phyloP scores from a whole-genome alignment of 2,329 filamentous ascomycete species.

The Amauroascus niger region DNA sequence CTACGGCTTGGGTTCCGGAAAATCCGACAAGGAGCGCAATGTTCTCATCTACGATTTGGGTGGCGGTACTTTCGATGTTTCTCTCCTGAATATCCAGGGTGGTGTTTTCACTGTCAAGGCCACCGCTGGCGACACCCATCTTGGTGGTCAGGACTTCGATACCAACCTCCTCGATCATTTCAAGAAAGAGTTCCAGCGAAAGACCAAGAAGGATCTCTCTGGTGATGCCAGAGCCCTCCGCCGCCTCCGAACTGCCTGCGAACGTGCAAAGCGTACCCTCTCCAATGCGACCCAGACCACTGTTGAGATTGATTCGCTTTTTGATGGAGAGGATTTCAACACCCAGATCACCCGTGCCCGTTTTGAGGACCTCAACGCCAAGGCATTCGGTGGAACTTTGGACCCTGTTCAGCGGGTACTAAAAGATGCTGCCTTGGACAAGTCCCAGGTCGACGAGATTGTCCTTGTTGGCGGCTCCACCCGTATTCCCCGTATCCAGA shows the following conservation, averaged over 20 bases:
- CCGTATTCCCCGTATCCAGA: constrained; percentile 98
- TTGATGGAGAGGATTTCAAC: constrained; percentile 96
- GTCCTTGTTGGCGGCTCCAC: constrained; percentile 98
- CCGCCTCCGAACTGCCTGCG: constrained; percentile 92
- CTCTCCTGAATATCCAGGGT: constrained; percentile 95
- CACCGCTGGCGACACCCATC: constrained; percentile 92
- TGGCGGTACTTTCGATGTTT: constrained; percentile 99
- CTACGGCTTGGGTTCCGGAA: constrained; percentile 91
- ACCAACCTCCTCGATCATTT: constrained; percentile 92
- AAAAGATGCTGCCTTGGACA: constrained; percentile 81
- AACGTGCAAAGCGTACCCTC: constrained; percentile 98
- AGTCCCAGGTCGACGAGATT: constrained; percentile 92
- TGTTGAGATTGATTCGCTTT: constrained; percentile 97
- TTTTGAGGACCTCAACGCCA: constrained; percentile 97
- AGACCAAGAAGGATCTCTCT: constrained; percentile 56
- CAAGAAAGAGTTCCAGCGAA: constrained; percentile 84
- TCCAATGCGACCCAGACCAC: constrained; percentile 96
- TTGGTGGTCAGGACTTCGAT: constrained; percentile 94
- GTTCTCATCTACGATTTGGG: constrained; percentile 99
- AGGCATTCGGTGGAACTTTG: constrained; percentile 86
- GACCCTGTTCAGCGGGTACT: constrained; percentile 94
- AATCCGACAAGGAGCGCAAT: constrained; percentile 95
- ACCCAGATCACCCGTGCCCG: constrained; percentile 94
- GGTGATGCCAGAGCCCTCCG: constrained; percentile 85
- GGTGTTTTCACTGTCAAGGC: constrained; percentile 99